Percentiles rank a stretch among this genome's conserved stretches.
Evolutionary conservation across 2,329 filamentous ascomycete genomes (phyloP).

Genomic region (Botrytis pseudocinerea): DNA sequence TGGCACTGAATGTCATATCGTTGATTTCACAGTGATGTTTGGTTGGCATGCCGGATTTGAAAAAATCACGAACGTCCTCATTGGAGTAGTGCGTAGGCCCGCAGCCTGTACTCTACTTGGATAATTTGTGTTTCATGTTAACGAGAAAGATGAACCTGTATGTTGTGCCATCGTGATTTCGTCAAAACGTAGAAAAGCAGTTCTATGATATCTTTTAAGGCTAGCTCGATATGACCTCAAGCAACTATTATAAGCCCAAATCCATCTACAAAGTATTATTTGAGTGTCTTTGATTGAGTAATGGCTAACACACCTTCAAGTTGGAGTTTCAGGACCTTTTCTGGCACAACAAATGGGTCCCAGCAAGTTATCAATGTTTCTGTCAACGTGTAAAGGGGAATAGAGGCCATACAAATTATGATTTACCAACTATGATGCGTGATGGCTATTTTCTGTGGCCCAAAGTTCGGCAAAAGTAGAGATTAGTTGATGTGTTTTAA

Average conservation of each 20-base stretch:
- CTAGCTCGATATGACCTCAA: conserved; percentile 33
- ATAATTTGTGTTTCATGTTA: background rate
- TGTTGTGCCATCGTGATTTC: conserved; percentile 39
- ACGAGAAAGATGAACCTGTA: conserved; percentile 29
- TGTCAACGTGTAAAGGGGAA: background rate
- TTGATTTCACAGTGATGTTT: conserved; percentile 31
- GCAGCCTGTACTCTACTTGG: conserved; percentile 28
- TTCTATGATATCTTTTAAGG: conserved; percentile 32
- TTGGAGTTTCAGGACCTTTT: conserved; percentile 26
- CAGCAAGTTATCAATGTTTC: conserved; percentile 22
- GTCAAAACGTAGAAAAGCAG: conserved; percentile 27
- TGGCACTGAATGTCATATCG: conserved; percentile 34
- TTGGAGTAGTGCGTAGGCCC: conserved; percentile 34
- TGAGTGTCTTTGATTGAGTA: background rate
- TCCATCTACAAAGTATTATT: conserved; percentile 23
- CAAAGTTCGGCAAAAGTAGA: conserved; percentile 23
- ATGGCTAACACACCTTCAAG: conserved; percentile 11
- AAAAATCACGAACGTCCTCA: conserved; percentile 27
- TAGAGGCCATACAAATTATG: background rate
- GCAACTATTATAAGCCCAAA: conserved; percentile 33
- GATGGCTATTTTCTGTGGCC: conserved; percentile 2
- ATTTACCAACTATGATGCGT: conserved; percentile 21
- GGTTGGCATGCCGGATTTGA: conserved; percentile 31
- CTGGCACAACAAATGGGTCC: conserved; percentile 23
- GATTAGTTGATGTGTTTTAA: conserved; percentile 23